phyloP scores from a whole-genome alignment of 192 early-diverging fungal genomes.

The Coemansia sp. region DNA sequence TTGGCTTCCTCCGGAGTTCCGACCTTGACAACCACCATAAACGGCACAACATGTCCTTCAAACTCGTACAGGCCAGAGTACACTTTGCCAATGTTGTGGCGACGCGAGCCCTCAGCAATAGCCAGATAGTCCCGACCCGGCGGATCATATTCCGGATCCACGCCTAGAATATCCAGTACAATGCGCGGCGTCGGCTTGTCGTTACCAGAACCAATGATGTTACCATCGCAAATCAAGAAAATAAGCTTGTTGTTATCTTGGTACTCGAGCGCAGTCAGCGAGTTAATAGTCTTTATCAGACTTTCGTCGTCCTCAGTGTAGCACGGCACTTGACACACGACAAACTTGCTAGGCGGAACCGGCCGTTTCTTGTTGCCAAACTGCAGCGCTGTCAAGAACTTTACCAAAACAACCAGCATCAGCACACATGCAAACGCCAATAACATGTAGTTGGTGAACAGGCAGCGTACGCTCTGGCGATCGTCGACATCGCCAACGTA shows the following conservation, averaged over 20 bases:
- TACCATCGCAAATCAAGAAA: constrained; percentile 83
- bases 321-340: constrained; percentile 93
- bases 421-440: constrained; percentile 73
- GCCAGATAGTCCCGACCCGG: constrained; percentile 80
- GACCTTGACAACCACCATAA: constrained; percentile 94
- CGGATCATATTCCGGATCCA: constrained; percentile 73
- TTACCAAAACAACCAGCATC: constrained; percentile 75
- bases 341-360: constrained; percentile 89
- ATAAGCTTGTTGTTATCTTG: constrained; percentile 88
- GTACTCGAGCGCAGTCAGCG: constrained; percentile 71
- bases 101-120: constrained; percentile 88
- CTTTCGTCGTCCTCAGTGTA: constrained; percentile 90
- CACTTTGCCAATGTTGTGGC: constrained; percentile 94
- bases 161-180: constrained; percentile 84
- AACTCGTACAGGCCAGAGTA: constrained; percentile 95
- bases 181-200: constrained; percentile 90
- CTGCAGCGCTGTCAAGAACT: constrained; percentile 77
- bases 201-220: constrained; percentile 92
- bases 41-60: constrained; percentile 89
- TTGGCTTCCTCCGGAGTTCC: constrained; percentile 84
- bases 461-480: constrained; percentile 70
- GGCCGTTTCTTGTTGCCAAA: constrained; percentile 66
- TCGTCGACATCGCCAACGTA: constrained; percentile 82
- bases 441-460: constrained; percentile 83
- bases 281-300: constrained; percentile 79